Base-by-base conservation (phyloP, 768 basidiomycete species). In the Fomitopsis serialis region DNA sequence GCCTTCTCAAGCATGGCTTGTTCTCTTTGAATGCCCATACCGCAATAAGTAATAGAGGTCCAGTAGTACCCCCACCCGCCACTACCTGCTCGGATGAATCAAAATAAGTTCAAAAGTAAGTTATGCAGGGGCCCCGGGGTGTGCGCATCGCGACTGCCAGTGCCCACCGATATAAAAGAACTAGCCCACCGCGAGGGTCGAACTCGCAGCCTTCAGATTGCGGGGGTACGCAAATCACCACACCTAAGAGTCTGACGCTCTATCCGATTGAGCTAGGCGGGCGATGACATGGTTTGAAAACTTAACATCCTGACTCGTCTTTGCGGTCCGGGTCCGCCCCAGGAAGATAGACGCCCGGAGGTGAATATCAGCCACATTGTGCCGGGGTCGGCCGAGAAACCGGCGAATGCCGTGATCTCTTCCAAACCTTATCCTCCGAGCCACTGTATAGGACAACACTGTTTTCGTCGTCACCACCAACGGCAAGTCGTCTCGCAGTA, bases 251-350 rank as follows among this genome's bases (percentile, higher is more conserved):
- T 79, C 79, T 80, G 78, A 79, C 78, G 78, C 78, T 80, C 79
- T 80, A 79, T 79, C 79, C 78, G 78, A 79, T 80, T 79, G 78
- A 79, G 78, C 79, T 79, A 79, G 78, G 78, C 78, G 77, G 78
- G 78, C 77, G 58, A 51, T 51, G 17, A 13, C 27, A 24, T 11
- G 12, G 17, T 2, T 13, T 32, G 17, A 34, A 8, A 45, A 2
- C 24, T 35, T 37, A 44, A 2, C 15, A 34, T 50, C 7, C 10
- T 8, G 13, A 22, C 3, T 22, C 24, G 37, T 40, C 24, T 24
- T 13, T 23, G 22, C 42, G 5, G 7, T 23, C 24, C 22, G 11
- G 11, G n/a, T n/a, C n/a, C n/a, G n/a, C n/a, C n/a, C n/a, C n/a
- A n/a, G n/a, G n/a, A n/a, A 32, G 29, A 25, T 23, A 13, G 13